These are phyloP conservation scores for Theileria orientalis DNA, from an alignment of 169 alveolate species.

Conservation along the genomic window DNA sequence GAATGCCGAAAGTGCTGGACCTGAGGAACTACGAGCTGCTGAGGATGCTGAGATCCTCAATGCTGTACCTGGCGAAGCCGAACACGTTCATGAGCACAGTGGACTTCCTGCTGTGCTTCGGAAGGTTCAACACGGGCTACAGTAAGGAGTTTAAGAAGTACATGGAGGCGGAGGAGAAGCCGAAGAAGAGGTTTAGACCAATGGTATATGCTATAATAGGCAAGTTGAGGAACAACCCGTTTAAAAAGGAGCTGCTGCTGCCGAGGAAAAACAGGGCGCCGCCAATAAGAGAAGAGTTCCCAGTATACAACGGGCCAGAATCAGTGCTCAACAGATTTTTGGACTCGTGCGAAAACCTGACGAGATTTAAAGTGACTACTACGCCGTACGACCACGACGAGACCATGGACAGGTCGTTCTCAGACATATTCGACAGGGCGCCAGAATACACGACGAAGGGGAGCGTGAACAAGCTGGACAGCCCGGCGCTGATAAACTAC, in stretches of 20 bases:
- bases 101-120: constrained; percentile 46
- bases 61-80: constrained; percentile 51
- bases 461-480: constrained; percentile 53
- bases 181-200: constrained; percentile 22
- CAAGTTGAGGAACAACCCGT: constrained; percentile 40
- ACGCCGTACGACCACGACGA: constrained; percentile 48
- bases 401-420: constrained; percentile 55
- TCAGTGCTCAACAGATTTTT: constrained; percentile 26
- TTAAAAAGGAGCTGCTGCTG: constrained; percentile 51
- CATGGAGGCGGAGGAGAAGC: constrained; percentile 21
- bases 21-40: constrained; percentile 57
- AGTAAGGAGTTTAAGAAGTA: constrained; percentile 9
- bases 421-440: constrained; percentile 41
- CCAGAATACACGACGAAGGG: constrained; percentile 48
- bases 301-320: constrained; percentile 18
- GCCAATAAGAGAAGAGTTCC: constrained; percentile 52
- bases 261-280: constrained; percentile 29
- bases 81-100: constrained; percentile 59
- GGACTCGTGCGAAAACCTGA: constrained; percentile 14
- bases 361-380: background rate
- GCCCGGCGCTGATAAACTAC: constrained; percentile 33
- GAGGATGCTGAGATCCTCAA: constrained; percentile 45
- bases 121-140: constrained; percentile 14
- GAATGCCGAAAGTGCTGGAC: constrained; percentile 48
- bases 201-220: constrained; percentile 58